Base-by-base conservation (phyloP, 495 filamentous ascomycete species). In the Aspergillus leporis region DNA sequence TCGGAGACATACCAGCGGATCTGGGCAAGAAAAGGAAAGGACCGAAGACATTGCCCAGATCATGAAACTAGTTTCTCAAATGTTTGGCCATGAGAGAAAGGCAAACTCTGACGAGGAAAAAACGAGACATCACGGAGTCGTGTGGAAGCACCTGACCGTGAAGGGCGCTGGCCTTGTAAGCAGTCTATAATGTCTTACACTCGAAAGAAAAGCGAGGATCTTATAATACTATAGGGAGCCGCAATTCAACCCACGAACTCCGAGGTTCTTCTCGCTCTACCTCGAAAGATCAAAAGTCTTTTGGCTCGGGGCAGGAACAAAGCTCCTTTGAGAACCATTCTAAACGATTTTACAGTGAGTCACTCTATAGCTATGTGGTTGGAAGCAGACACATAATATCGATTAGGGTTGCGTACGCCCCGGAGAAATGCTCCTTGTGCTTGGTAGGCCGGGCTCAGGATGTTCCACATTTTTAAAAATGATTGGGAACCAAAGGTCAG, bases 391-490 rank as follows among this genome's bases (percentile, higher is more conserved):
- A 49, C 19, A 18, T 46, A 5, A 8, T 48, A 0, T 4, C 22
- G 40, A 36, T 3, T 50, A 78, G 72, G 76, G 81, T 52, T 79
- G 77, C 46, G 75, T 81, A 51, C 63, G 74, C 10, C 76, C 76
- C 0, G 76, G 76, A 1, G 78, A 80, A 51, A 75, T 80, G 75
- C 62, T 89, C 1, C 75, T 92, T 1, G 88, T 92, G 0, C 77
- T 92, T 46, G 89, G 89, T 4, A 74, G 86, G 22, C 89, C 89
- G 1, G 89, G 89, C 0, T 81, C 83, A 41, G 89, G 89, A 12
- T 92, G 89, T 60, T 84, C 86, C 0, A 90, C 87, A 0, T 88
- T 91, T 56, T 69, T 92, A 32, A 90, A 91, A 58, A 78, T 83
- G 0, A 74, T 91, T 43, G 86, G 83, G 12, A 89, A 88, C 55